Conservation (phyloP, 1,284 basidiomycete species). For the Tetrapyrgos nigripes region DNA sequence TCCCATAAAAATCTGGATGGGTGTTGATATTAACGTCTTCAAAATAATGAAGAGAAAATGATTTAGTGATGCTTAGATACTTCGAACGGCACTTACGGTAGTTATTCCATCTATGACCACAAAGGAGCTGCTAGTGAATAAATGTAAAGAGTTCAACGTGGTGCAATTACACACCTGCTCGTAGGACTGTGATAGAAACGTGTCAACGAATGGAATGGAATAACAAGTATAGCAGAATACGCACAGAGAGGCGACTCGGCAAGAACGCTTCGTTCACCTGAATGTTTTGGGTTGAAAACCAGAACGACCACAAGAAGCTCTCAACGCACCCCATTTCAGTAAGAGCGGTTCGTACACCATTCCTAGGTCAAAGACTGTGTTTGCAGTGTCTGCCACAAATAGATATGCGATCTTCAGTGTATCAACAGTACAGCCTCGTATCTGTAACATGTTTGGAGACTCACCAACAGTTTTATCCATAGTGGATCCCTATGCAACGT, state of each 20-base stretch:
- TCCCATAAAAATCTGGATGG: slow-evolving; percentile 30
- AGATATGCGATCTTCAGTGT: slow-evolving; percentile 32
- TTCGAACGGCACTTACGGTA: background rate
- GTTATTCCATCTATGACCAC: background rate
- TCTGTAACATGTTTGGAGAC: background rate
- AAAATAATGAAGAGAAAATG: background rate
- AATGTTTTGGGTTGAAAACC: background rate
- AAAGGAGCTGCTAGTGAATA: background rate
- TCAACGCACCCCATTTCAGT: background rate
- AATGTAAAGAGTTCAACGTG: too few species aligned
- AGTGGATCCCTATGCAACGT: slow-evolving; percentile 25
- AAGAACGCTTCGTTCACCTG: background rate
- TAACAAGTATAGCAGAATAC: background rate
- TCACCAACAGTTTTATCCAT: slow-evolving; percentile 31
- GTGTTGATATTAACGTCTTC: slow-evolving; percentile 28
- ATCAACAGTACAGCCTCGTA: background rate
- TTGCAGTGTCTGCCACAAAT: slow-evolving; percentile 34
- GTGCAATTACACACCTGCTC: background rate
- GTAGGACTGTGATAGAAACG: background rate
- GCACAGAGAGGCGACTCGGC: background rate
- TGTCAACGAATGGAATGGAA: background rate
- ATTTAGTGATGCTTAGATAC: too few species aligned
- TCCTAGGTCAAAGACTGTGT: slow-evolving; percentile 35
- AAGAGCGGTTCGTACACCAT: slow-evolving; percentile 42
- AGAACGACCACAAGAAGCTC: background rate